Evolutionary conservation across 2,329 filamentous ascomycete species (phyloP).

Genomic region (Aureobasidium vineae): DNA sequence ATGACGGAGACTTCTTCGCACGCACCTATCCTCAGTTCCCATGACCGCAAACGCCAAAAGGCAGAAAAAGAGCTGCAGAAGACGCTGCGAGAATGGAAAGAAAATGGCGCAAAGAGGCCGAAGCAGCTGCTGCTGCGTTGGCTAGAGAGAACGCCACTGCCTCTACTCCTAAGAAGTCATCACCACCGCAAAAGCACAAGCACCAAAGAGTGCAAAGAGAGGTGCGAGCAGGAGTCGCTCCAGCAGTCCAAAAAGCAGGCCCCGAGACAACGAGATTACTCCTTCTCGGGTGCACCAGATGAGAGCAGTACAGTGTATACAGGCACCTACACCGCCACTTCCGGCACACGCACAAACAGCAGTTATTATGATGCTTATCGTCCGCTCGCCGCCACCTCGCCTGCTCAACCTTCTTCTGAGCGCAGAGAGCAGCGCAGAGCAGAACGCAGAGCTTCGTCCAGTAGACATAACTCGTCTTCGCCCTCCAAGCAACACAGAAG

Average conservation of each 20-base stretch:
- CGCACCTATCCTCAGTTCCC: slow-evolving; percentile 36
- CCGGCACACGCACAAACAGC: slow-evolving; percentile 30
- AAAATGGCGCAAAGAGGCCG: slow-evolving; percentile 43
- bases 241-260: slow-evolving; percentile 35
- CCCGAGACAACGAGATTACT: slow-evolving; percentile 35
- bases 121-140: slow-evolving; percentile 40
- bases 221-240: slow-evolving; percentile 31
- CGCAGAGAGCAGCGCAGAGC: not conserved
- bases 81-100: slow-evolving; percentile 43
- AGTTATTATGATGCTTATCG: slow-evolving; percentile 42
- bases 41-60: slow-evolving; percentile 41
- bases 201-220: slow-evolving; percentile 31
- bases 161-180: slow-evolving; percentile 25
- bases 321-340: slow-evolving; percentile 34
- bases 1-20: slow-evolving; percentile 50
- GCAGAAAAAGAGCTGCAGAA: slow-evolving; percentile 41
- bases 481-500: slow-evolving; percentile 5
- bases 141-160: slow-evolving; percentile 34
- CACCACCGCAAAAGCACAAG: slow-evolving; percentile 22
- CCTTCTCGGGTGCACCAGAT: slow-evolving; percentile 36
- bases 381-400: slow-evolving; percentile 28
- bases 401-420: slow-evolving; percentile 26
- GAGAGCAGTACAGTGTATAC: slow-evolving; percentile 44
- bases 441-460: not conserved
- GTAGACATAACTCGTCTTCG: not conserved